A percentile compares a stretch with the other conserved stretches of the same genome.
These are phyloP conservation scores for Vitis hybrid DNA, from an alignment of 177 flowering plant genomes.

Conservation along the genomic window DNA sequence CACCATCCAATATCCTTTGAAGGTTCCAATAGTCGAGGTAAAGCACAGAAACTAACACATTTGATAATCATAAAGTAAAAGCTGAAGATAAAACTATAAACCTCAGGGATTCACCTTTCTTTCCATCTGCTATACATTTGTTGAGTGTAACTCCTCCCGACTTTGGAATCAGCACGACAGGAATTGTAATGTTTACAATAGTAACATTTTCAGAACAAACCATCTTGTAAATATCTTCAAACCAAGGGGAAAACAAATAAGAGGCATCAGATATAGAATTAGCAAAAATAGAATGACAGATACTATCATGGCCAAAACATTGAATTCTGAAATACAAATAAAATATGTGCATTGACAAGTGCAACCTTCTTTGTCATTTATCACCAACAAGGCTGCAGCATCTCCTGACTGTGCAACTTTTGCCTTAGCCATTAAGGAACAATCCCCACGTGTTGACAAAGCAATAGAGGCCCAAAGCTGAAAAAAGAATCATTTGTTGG, in stretches of 20 bases:
- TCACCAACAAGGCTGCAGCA: too few relatives aligned
- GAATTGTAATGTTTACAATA: conserved; percentile 56
- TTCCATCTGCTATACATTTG: conserved; percentile 40
- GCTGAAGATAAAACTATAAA: not conserved
- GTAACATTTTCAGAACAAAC: conserved; percentile 54
- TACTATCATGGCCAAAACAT: not conserved
- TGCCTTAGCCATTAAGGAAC: too few relatives aligned
- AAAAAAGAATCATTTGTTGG: too few relatives aligned
- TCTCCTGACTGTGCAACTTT: too few relatives aligned
- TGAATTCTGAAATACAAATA: too few relatives aligned
- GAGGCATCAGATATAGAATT: not conserved
- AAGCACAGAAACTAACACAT: not conserved
- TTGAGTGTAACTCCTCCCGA: conserved; percentile 59
- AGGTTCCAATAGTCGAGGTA: too few relatives aligned
- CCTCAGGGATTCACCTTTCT: conserved; percentile 45
- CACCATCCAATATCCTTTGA: too few relatives aligned
- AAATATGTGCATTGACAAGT: too few relatives aligned
- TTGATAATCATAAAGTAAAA: not conserved
- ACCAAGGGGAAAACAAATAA: not conserved
- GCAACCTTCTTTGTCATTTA: too few relatives aligned
- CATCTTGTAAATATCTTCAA: conserved; percentile 69
- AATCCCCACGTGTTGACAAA: too few relatives aligned
- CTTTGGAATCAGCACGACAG: conserved; percentile 70
- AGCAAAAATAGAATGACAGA: conserved; percentile 1
- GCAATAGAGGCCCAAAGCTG: too few relatives aligned